Evolutionary conservation across 2,329 filamentous ascomycete genomes (phyloP).

Genomic region (Ilyonectria mors-panacis): DNA sequence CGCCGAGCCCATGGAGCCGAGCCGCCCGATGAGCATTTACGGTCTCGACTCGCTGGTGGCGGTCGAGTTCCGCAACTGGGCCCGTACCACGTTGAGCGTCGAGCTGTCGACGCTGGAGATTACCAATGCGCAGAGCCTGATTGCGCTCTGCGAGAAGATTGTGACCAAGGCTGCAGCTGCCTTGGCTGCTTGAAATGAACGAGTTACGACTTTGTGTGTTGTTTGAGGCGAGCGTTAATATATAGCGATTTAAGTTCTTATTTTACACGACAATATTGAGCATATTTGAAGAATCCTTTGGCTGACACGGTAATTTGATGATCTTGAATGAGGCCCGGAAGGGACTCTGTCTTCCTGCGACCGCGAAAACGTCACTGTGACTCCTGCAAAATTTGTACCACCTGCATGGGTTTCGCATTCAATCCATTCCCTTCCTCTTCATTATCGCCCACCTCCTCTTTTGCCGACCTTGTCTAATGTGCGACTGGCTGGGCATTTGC

Average conservation of each 20-base stretch:
- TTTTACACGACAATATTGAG: neutral
- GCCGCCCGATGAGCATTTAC: constrained; percentile 46
- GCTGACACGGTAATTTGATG: neutral
- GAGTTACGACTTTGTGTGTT: neutral
- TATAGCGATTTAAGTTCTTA: neutral
- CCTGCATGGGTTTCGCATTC: too few relatives aligned
- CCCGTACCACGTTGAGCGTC: constrained; percentile 42
- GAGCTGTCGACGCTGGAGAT: constrained; percentile 50
- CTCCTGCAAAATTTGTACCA: too few relatives aligned
- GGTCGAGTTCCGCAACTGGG: constrained; percentile 50
- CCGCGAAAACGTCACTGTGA: neutral
- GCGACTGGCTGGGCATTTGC: too few relatives aligned
- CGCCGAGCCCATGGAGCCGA: constrained; percentile 42
- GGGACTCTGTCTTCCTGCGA: neutral
- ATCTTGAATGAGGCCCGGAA: neutral
- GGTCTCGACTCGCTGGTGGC: constrained; percentile 51
- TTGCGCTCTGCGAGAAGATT: constrained; percentile 48
- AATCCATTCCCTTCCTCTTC: too few relatives aligned
- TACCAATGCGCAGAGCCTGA: constrained; percentile 44
- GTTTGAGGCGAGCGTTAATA: neutral
- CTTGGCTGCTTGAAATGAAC: neutral
- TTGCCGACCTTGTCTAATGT: too few relatives aligned
- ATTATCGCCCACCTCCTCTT: too few relatives aligned
- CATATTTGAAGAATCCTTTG: neutral
- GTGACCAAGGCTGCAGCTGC: constrained; percentile 27